A percentile compares a stretch with the other conserved stretches of the same genome.
Conservation (phyloP, 306 rosid species). For the Potentilla sterilis region DNA sequence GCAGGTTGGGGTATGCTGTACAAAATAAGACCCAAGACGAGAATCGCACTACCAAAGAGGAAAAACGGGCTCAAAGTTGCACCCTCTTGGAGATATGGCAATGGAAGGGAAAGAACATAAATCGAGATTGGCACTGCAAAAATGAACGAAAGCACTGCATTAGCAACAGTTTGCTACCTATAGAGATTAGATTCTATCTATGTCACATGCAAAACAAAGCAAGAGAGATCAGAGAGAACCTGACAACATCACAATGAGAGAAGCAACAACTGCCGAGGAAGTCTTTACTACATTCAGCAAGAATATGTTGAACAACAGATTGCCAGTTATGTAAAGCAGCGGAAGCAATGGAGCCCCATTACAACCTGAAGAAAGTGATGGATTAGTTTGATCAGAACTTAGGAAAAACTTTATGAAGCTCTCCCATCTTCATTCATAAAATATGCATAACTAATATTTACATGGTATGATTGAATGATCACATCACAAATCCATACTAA, state of each 20-base stretch:
- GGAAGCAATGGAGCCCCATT: slow-evolving; percentile 89
- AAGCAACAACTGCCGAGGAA: slow-evolving; percentile 77
- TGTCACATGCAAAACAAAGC: not conserved
- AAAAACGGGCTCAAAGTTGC: slow-evolving; percentile 73
- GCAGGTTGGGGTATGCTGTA: slow-evolving; percentile 52
- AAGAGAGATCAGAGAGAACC: slow-evolving; percentile 39
- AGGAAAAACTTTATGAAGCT: not conserved
- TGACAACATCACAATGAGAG: slow-evolving; percentile 77
- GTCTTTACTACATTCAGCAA: slow-evolving; percentile 65
- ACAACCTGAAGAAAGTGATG: slow-evolving; percentile 49
- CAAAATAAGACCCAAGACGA: slow-evolving; percentile 63
- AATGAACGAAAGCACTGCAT: slow-evolving; percentile 17
- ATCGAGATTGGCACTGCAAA: slow-evolving; percentile 83
- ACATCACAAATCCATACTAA: not conserved
- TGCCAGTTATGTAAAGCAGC: slow-evolving; percentile 60
- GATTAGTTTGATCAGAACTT: slow-evolving; percentile 1
- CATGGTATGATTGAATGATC: not conserved
- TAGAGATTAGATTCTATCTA: not conserved
- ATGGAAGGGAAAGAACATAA: slow-evolving; percentile 67
- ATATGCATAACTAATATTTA: not conserved
- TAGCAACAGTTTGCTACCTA: slow-evolving; percentile 14
- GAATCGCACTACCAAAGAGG: slow-evolving; percentile 66
- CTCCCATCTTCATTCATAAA: not conserved
- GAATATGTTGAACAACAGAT: slow-evolving; percentile 76
- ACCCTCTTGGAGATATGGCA: slow-evolving; percentile 69